Evolutionary conservation across 805 yeast genomes (phyloP), one percentile per base, ranked within the genome.

Genomic region (Pachysolen tannophilus): DNA sequence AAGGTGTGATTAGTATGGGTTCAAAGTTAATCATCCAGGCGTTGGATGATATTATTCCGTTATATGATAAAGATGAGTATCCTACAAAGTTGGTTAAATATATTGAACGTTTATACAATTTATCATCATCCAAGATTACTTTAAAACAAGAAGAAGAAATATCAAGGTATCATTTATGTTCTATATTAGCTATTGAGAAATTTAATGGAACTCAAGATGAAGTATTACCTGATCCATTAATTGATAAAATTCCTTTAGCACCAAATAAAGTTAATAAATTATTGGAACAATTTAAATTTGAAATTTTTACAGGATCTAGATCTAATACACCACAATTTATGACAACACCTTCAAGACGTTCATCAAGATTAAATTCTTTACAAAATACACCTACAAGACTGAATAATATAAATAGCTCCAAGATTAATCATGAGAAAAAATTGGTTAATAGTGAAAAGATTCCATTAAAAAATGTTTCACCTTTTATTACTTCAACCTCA

Each of bases 131-230:
- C 37, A 65, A 68, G 30, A 69, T 71, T 40, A 51, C 56, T 3
- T 51, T 81, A 16, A 66, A 72, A 10, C 65, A 66, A 18, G 64
- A 64, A 26, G 72, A 75, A 34, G 88, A 82, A 43, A 59, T 70
- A 2, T 86, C 85, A 2, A 60, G 90, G 35, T 67, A 67, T 37
- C 88, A 82, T 50, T 51, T 82, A 9, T 77, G 86, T 51, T 82
- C 86, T 5, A 72, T 60, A 42, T 50, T 80, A 17, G 79, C 83
- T 0, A 69, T 70, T 10, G 76, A 75, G 38, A 63, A 64, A 41
- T 64, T 70, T 28, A n/a, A n/a, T n/a, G n/a, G n/a, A n/a, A 57
- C 58, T 9, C 55, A 59, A 8, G 55, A 55, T 24, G 57, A 71
- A 28, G 53, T 63, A 3, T 58, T 75, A 7, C 70, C 80, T 1